Evolutionary conservation across 2,329 filamentous ascomycete species (phyloP).

Genomic region (Colletotrichum camelliae): DNA sequence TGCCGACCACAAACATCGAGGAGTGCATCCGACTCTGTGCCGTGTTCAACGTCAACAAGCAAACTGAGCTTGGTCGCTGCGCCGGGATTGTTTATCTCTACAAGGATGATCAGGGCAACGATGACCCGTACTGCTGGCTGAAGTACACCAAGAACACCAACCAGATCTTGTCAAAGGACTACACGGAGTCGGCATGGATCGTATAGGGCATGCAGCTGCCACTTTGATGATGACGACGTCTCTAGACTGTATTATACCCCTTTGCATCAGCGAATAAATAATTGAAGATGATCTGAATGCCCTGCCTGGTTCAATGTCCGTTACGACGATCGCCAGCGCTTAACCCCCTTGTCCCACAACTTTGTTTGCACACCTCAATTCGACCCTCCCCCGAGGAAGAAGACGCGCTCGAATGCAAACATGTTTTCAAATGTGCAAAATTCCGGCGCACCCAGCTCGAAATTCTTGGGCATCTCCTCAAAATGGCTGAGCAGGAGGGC

Average conservation of each 20-base stretch:
- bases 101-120: conserved; percentile 1
- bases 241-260: not conserved
- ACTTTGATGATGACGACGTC: not conserved
- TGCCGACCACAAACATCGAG: conserved; percentile 12
- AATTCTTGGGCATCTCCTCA: conserved; percentile 18
- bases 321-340: not conserved
- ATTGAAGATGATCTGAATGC: not conserved
- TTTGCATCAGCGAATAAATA: not conserved
- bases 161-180: not conserved
- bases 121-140: conserved; percentile 10
- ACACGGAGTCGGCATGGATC: conserved; percentile 14
- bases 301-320: not conserved
- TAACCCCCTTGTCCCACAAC: not conserved
- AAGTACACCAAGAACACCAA: conserved; percentile 15
- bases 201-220: not conserved
- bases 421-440: conserved; percentile 30
- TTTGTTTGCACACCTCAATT: not conserved
- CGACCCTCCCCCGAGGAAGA: conserved; percentile 3
- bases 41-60: conserved; percentile 6
- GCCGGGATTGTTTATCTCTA: conserved; percentile 8
- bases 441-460: conserved; percentile 27
- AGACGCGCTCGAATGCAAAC: conserved; percentile 25
- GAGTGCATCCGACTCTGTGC: conserved; percentile 16
- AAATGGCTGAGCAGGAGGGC: conserved; percentile 20
- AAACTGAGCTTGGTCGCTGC: conserved; percentile 6